Base-by-base conservation (phyloP, 768 basidiomycete species). In the Podaxis mareebaensis region DNA sequence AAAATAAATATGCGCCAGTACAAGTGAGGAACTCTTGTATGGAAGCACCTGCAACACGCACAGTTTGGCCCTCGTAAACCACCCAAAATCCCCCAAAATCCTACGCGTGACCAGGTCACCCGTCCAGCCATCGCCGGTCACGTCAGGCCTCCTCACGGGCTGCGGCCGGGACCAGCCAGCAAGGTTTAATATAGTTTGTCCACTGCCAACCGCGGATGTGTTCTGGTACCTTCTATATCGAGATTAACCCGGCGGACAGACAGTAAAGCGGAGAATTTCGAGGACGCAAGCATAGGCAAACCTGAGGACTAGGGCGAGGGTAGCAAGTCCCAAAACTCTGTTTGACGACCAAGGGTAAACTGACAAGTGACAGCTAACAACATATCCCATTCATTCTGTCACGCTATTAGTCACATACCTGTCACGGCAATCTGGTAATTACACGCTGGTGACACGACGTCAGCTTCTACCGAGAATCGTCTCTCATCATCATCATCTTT, bases 1-100 rank as follows among this genome's bases (percentile, higher is more conserved):
- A 63, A 55, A 63, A 63, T 63, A 63, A 63, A 63, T 56, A 56
- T 63, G 61, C 61, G 61, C 61, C 55, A 56, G 54, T 28, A 51
- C 20, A 57, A 48, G 61, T 38, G 36, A 63, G 53, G 61, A 63
- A 63, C 54, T 63, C 61, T 57, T 49, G 65, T 64, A 66, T 64
- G 58, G 66, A 64, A 66, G 59, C 58, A 64, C 24, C 63, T 53
- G 58, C 52, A 62, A 58, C 59, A 55, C 33, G 54, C 61, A 63
- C 61, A 57, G 39, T 57, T 56, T 57, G 30, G 38, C 53, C 24
- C 48, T 28, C 30, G 38, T n/a, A 46, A 46, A 46, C 44, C 44
- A 46, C 44, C 17, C 44, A 46, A 46, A 54, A 40, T 53, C 33
- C 61, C 53, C 30, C 20, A 17, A 53, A 57, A 56, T 40, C 20